A percentile compares a stretch with the other conserved stretches of the same genome.
Evolutionary conservation across 169 alveolate genomes (phyloP).

Genomic region (Theileria parva): DNA sequence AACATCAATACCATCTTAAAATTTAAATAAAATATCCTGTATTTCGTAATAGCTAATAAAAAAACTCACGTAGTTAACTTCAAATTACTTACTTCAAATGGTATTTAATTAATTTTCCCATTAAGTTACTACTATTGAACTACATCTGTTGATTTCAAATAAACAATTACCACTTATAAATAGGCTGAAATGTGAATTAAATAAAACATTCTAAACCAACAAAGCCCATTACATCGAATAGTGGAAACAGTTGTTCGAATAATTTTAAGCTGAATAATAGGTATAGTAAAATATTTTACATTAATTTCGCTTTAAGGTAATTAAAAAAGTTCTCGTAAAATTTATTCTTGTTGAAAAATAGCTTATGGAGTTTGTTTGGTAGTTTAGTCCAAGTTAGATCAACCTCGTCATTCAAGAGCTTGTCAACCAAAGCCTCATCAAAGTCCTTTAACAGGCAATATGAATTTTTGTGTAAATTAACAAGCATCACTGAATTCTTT

Average conservation of each 20-base stretch:
- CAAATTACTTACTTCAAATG: too few species aligned
- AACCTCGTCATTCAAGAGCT: background rate
- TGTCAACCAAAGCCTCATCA: background rate
- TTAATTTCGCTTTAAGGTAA: background rate
- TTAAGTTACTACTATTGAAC: too few species aligned
- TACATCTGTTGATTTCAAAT: too few species aligned
- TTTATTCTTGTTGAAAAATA: background rate
- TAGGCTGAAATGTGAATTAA: too few species aligned
- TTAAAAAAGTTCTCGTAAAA: background rate
- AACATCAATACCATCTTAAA: background rate
- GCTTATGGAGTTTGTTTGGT: background rate
- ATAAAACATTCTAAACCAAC: too few species aligned
- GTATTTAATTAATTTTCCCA: too few species aligned
- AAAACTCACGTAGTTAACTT: too few species aligned
- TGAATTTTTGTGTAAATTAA: background rate
- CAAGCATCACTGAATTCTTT: background rate
- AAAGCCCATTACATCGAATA: too few species aligned
- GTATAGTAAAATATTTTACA: background rate
- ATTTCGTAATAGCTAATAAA: too few species aligned
- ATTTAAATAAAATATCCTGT: too few species aligned
- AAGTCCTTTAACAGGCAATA: background rate
- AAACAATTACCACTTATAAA: too few species aligned
- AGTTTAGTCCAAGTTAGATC: background rate
- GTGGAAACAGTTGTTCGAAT: background rate
- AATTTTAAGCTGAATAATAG: too few species aligned